Base-by-base conservation (phyloP, 202 grass and related monocot genomes). In the Saccharum hybrid region DNA sequence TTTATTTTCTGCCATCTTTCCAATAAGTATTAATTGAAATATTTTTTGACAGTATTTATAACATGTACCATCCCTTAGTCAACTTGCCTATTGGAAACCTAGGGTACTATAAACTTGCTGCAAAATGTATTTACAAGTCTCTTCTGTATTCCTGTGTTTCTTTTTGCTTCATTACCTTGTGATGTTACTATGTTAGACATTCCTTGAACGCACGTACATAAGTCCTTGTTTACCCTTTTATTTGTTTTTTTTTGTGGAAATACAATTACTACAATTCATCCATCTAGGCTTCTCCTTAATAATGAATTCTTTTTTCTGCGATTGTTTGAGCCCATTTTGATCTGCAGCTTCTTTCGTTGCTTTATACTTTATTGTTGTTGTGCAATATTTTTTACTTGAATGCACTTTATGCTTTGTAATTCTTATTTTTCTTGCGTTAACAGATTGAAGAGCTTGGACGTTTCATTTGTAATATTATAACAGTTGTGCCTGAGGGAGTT, bases 371-470 rank as follows among this genome's bases (percentile, higher is more conserved):
- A 3, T 56, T 13, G 3, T 67, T 78, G 16, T 26, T 72, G 16
- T 48, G 9, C 46, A 60, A 22, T 81, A 63, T 56, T 42, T 23
- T 63, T 34, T 81, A 28, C 42, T 75, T 21, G 63, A 78, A 57
- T 66, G 64, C 59, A 77, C 63, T 39, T n/a, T 37, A 64, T 71
- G 28, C 45, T 77, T 88, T 71, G 46, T 61, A 36, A 79, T 66
- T 66, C 48, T 71, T 83, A 36, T 84, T 87, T 89, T 85, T 15
- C 15, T 48, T 68, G 64, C 68, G 11, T 84, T 18, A 65, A 18
- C 84, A 98, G 95, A 93, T 98, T 39, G 90, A 93, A 82, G 95
- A 98, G 66, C 90, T 95, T 76, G 95, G 95, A 14, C 92, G 89
- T 26, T 90, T 98, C 60, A 66, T 95, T 68, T 93, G 88, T 83